Base-by-base conservation (phyloP, 2,329 filamentous ascomycete genomes). In the Fusarium chlamydosporum region DNA sequence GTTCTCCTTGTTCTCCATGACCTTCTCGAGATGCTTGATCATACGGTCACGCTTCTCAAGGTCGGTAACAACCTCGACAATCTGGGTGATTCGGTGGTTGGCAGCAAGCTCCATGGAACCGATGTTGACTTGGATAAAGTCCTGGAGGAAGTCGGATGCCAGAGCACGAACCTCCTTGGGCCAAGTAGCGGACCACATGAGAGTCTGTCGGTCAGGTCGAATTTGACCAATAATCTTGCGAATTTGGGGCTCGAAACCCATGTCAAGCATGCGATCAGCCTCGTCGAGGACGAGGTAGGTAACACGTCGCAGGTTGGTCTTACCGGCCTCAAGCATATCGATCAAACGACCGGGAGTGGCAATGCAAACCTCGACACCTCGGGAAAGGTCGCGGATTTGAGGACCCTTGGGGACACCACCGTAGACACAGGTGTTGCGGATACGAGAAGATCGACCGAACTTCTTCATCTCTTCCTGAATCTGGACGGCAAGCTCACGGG, bases 141-240 rank as follows among this genome's bases (percentile, higher is more conserved):
- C 92, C 75, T 92, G 90, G 76, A 97, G 88, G 86, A 96, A 97
- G 79, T 97, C 94, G 52, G 90, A 85, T 56, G 94, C 95, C 75
- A 98, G 86, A 79, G 94, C 92, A 77, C 95, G 93, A 74, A 99
- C 95, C 81, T 98, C 95, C 88, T 97, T 97, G 77, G 96, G 96
- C 94, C 96, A 99, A 8, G 96, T 99, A 74, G 96, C 96, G 65
- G 96, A 99, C 93, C 95, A 99, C 94, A 99, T 97, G 86, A 96
- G 96, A 68, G 96, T 99, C 82, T 99, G 96, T 87, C 96, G 91
- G 80, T 99, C 96, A 55, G 96, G 96, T 74, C 96, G 93, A 82
- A 98, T 98, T 84, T 99, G 96, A 69, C 92, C 88, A 74, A 99
- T 94, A 72, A 99, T 98, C 86, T 98, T 98, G 85, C 96, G 93